Base-by-base conservation (phyloP, 2,329 filamentous ascomycete species). In the Epicoccum sorghinum region DNA sequence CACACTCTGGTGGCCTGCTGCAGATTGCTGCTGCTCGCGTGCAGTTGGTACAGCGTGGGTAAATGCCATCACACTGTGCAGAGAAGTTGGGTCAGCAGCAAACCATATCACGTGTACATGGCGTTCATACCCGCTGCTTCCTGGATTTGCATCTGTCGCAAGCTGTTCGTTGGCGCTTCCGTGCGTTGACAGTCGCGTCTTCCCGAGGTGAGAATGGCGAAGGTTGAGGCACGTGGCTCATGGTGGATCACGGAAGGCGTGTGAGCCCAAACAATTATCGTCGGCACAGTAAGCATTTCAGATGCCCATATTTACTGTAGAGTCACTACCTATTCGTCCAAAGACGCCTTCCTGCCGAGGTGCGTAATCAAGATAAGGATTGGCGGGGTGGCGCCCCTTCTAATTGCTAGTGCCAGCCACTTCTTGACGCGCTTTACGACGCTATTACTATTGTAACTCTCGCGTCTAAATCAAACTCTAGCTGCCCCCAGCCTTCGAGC, bases 91-190 rank as follows among this genome's bases (percentile, higher is more conserved):
- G 24, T 45, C 30, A 51, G 30, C n/a, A 9, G 8, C 4, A 24
- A 37, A 4, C 5, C 3, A 18, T 4, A 7, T 10, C 3, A 7
- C 38, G 4, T 3, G 10, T 18, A 29, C 36, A 33, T 22, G 6
- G 22, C n/a, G 0, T 5, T 46, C 47, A 24, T 52, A 58, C 51
- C 25, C 45, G 39, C 30, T 60, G 58, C 24, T 60, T 60, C 23
- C 55, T 52, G 12, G 47, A 32, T 14, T 59, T 56, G 23, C 56
- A 59, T 29, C 52, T 41, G n/a, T 51, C 47, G 33, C 56, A 59
- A 41, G 54, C 57, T 13, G 57, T 59, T 42, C 53, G 39, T 51
- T 55, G 52, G 13, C 57, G 53, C 40, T 59, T 57, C 52, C 53
- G 43, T 33, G 57, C 42, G 14, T 52, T 59, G 29, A 27, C 14